Evolutionary conservation across 345 rosid genomes (phyloP).

Genomic region (Eucalyptus coolabah): DNA sequence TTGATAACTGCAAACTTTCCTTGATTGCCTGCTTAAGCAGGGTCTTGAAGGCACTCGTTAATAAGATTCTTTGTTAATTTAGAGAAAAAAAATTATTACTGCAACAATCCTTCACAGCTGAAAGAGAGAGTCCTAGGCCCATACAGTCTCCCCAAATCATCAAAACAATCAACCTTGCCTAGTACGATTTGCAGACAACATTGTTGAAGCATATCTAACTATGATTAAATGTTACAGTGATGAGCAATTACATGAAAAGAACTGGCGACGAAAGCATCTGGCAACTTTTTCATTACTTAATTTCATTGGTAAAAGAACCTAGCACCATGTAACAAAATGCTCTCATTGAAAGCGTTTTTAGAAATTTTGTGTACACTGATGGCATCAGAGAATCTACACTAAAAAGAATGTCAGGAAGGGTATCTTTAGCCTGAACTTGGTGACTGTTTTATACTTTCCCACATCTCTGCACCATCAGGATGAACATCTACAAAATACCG

Average conservation of each 20-base stretch:
- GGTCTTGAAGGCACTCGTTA: not conserved
- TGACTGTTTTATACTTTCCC: constrained; percentile 48
- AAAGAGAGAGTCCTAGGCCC: not conserved
- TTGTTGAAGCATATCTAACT: not conserved
- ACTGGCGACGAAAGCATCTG: not conserved
- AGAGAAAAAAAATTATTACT: not conserved
- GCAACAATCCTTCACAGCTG: not conserved
- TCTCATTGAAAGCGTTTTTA: not conserved
- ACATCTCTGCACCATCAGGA: constrained; percentile 65
- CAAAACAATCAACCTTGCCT: not conserved
- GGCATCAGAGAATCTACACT: not conserved
- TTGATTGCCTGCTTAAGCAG: not conserved
- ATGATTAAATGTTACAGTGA: not conserved
- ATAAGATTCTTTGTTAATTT: not conserved
- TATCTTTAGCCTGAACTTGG: not conserved
- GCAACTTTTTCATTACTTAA: not conserved
- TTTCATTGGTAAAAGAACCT: not conserved
- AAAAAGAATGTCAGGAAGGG: not conserved
- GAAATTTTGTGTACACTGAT: not conserved
- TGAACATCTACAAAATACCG: constrained; percentile 61
- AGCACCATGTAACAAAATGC: not conserved
- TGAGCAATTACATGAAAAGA: not conserved
- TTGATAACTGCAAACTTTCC: not conserved
- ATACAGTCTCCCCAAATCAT: not conserved
- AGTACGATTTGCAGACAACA: not conserved